Base-by-base conservation (phyloP, 2,329 filamentous ascomycete genomes). In the Chrysoporthe puriensis region DNA sequence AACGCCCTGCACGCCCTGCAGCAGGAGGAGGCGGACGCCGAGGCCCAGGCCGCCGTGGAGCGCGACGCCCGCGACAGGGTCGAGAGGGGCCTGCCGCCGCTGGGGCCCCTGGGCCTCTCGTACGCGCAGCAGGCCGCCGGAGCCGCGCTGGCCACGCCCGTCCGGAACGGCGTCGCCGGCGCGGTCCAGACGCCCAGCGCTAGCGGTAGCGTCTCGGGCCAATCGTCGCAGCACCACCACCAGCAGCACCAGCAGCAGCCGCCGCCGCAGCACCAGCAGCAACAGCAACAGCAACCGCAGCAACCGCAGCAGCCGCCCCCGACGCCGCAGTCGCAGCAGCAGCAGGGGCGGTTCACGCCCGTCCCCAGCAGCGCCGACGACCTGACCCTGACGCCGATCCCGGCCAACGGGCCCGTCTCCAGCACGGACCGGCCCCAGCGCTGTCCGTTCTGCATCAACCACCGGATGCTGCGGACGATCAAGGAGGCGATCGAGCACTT, bases 401-500 rank as follows among this genome's bases (percentile, higher is more conserved):
- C 85, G 40, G 82, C 83, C 18, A 82, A 82, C 18, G 80, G 77
- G 4, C 82, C 84, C 8, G 74, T 84, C 40, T 79, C 82, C 4
- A 76, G 77, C 6, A 78, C 79, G 43, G 84, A 88, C 46, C 76
- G 81, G 26, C 85, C 86, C 1, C 74, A 87, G 40, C 80, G 86
- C 21, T 89, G 86, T 70, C 86, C 86, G 0, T 89, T 87, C 71
- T 89, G 86, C 70, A 82, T 89, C 46, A 89, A 88, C 71, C 84
- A 87, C 72, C 81, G 86, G 6, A 87, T 88, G 85, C 79, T 89
- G 63, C 80, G 86, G 21, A 85, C 82, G 1, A 86, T 88, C 58
- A 88, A 86, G 75, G 86, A 89, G 74, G 85, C 86, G 4, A 86
- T 89, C 3, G 86, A 89, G 74, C 86, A 89, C 73, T 79, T 89